These are phyloP conservation scores for Tausonia pullulans DNA, from an alignment of 1,284 basidiomycete genomes.

Conservation along the genomic window DNA sequence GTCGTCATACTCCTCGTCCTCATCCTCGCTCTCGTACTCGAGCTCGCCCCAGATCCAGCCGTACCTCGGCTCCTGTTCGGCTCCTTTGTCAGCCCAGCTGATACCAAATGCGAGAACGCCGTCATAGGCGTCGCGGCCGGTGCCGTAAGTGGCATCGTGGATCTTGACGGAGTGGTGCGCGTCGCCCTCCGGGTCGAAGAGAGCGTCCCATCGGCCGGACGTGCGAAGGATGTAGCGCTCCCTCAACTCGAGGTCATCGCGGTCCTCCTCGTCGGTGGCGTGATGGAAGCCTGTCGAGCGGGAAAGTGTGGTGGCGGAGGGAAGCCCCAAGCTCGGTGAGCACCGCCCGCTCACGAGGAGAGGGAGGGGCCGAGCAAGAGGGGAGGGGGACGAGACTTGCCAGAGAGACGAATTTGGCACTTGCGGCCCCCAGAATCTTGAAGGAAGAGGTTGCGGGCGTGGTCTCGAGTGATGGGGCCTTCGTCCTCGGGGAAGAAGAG, in stretches of 20 bases:
- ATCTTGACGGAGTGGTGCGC: neutral
- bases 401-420: no score
- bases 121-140: neutral
- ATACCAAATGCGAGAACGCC: slow-evolving; percentile 1
- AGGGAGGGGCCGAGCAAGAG: no score
- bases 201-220: slow-evolving; percentile 6
- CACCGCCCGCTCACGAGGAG: no score
- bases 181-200: slow-evolving; percentile 1
- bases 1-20: neutral
- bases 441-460: no score
- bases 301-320: no score
- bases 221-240: slow-evolving; percentile 4
- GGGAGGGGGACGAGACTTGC: no score
- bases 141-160: slow-evolving; percentile 7
- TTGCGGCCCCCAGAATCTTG: no score
- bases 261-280: slow-evolving; percentile 1
- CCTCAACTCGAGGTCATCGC: neutral
- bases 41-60: slow-evolving; percentile 7
- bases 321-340: no score
- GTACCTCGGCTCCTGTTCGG: neutral
- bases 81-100: slow-evolving; percentile 3
- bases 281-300: slow-evolving; percentile 1
- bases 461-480: no score
- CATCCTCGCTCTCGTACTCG: neutral
- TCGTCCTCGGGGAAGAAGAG: no score